Base-by-base conservation (phyloP, 768 basidiomycete species). In the Mycena maculata region DNA sequence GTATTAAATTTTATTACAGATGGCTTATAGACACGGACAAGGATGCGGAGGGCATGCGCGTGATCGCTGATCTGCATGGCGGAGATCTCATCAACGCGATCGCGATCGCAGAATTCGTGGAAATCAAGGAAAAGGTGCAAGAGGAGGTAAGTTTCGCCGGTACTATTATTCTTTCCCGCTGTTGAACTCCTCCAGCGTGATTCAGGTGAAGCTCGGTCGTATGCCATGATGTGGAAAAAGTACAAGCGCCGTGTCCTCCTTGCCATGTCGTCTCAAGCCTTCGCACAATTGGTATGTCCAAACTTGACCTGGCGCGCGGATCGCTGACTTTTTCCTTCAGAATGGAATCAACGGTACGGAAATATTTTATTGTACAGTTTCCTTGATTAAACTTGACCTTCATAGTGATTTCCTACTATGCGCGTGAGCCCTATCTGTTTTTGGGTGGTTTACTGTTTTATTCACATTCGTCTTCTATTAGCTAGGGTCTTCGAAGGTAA, bases 241-340 rank as follows among this genome's bases (percentile, higher is more conserved):
- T 98, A 98, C 76, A 91, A 92, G 73, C 89, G 90, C 31, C 85
- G 96, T 36, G 95, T 99, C 13, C 76, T 98, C 68, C 87, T 98
- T 49, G 96, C 96, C 18, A 96, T 96, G 94, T 94, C 92, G 22
- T 94, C 94, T 60, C 96, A 98, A 77, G 93, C 94, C 44, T 97
- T 98, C 79, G 96, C 96, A 45, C 96, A 98, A 75, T 82, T 98
- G 74, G 95, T 95, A 69, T 7, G 27, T 72, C 23, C 45, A 42
- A 16, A 47, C 54, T 42, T 63, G 36, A 30, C 60, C 38, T 52
- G 23, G 4, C 41, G 15, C 18, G 33, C 23, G 6, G 25, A 25
- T 31, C 33, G 16, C 31, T 62, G 38, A 52, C n/a, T n/a, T 42
- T 22, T 50, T 67, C 49, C 22, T 20, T 28, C 53, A 97, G 94